These are phyloP conservation scores for Macrotyloma uniflorum DNA, from an alignment of 306 rosid species.

Conservation along the genomic window DNA sequence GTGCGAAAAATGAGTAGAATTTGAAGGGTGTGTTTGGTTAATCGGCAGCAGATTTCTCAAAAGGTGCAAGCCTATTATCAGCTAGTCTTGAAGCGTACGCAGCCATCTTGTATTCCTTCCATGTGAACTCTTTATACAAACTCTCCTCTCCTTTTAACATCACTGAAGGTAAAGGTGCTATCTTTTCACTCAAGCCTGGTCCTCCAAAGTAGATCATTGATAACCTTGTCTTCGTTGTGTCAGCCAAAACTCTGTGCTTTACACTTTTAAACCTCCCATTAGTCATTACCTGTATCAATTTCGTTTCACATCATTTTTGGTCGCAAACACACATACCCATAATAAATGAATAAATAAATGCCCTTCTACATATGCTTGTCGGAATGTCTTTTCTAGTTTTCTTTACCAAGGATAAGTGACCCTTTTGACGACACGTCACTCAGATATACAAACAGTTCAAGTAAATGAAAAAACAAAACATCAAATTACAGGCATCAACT, in stretches of 20 bases:
- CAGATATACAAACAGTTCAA: background rate
- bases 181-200: conserved; percentile 69
- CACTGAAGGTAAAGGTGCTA: conserved; percentile 62
- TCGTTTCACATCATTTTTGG: no score
- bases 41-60: conserved; percentile 48
- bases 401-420: conserved; percentile 7
- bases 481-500: background rate
- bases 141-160: conserved; percentile 59
- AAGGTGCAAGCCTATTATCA: conserved; percentile 66
- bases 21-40: background rate
- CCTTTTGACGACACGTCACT: conserved; percentile 7
- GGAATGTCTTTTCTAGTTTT: background rate
- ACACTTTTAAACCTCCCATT: conserved; percentile 82
- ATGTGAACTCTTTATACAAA: conserved; percentile 63
- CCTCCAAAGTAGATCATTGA: conserved; percentile 92
- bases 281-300: conserved; percentile 68
- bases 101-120: conserved; percentile 80
- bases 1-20: conserved; percentile 2
- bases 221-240: conserved; percentile 56
- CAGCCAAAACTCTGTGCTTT: conserved; percentile 79
- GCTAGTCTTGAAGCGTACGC: conserved; percentile 63
- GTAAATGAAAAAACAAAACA: background rate
- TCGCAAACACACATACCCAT: no score
- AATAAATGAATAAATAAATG: no score
- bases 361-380: background rate